These are phyloP conservation scores for Puccinia coronata DNA, from an alignment of 1,284 basidiomycete genomes.

Conservation along the genomic window DNA sequence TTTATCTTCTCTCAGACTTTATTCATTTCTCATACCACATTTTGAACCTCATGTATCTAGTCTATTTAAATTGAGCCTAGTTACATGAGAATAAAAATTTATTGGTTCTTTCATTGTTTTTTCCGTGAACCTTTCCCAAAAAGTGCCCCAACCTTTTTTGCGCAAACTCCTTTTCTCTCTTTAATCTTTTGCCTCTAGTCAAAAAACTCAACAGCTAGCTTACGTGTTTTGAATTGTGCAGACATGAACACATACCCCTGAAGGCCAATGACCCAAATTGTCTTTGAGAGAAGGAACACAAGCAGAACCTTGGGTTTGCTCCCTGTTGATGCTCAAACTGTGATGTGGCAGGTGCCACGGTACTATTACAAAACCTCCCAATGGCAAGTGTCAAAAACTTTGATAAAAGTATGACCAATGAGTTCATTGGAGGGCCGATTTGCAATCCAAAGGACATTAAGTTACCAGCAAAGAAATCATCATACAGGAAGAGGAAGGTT, in stretches of 20 bases:
- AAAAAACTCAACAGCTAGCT: too few relatives aligned
- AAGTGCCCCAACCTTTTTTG: too few relatives aligned
- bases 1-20: too few relatives aligned
- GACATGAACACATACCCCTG: not conserved
- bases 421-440: not conserved
- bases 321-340: slow-evolving; percentile 9
- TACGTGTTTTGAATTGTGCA: not conserved
- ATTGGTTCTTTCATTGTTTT: too few relatives aligned
- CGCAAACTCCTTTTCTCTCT: too few relatives aligned
- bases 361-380: not conserved
- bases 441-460: not conserved
- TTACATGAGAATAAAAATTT: too few relatives aligned
- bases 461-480: not conserved
- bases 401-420: not conserved
- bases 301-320: not conserved
- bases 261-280: not conserved
- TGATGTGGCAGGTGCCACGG: not conserved
- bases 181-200: too few relatives aligned
- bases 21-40: too few relatives aligned
- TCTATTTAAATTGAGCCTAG: too few relatives aligned
- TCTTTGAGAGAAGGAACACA: not conserved
- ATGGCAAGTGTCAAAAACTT: not conserved
- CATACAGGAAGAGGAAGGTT: not conserved
- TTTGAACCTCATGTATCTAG: too few relatives aligned
- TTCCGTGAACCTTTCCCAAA: too few relatives aligned